Evolutionary conservation across 129 eudicot species (phyloP).

Genomic region (Logfia minima): DNA sequence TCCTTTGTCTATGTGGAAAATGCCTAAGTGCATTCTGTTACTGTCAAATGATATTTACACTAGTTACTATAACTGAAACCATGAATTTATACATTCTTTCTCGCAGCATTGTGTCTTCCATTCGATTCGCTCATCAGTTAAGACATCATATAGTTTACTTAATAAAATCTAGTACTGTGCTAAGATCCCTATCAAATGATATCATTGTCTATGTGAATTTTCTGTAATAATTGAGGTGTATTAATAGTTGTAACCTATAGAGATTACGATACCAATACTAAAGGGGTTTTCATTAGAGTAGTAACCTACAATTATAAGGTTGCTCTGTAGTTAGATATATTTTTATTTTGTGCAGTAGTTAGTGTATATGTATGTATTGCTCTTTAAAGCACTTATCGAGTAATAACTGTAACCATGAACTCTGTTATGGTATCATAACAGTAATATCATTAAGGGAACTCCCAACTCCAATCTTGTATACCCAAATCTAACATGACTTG

Average conservation of each 20-base stretch:
- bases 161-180: not conserved
- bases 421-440: not conserved
- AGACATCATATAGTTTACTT: not conserved
- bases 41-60: not conserved
- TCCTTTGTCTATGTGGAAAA: not conserved
- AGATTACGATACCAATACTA: not conserved
- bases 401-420: not conserved
- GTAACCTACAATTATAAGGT: not conserved
- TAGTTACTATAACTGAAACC: not conserved
- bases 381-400: not conserved
- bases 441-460: no score
- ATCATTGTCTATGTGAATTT: no score
- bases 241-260: not conserved
- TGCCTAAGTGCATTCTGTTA: no score
- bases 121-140: not conserved
- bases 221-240: no score
- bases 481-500: not conserved
- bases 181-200: no score
- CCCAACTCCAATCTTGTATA: not conserved
- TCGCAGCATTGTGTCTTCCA: not conserved
- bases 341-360: not conserved
- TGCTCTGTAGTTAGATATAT: not conserved
- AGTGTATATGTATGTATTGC: not conserved
- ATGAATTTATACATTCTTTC: no score
- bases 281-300: not conserved